Evolutionary conservation across 225 moss, liverwort and hornwort genomes (phyloP), one percentile per base, ranked within the genome.

Genomic region (Takakia lepidozioides): DNA sequence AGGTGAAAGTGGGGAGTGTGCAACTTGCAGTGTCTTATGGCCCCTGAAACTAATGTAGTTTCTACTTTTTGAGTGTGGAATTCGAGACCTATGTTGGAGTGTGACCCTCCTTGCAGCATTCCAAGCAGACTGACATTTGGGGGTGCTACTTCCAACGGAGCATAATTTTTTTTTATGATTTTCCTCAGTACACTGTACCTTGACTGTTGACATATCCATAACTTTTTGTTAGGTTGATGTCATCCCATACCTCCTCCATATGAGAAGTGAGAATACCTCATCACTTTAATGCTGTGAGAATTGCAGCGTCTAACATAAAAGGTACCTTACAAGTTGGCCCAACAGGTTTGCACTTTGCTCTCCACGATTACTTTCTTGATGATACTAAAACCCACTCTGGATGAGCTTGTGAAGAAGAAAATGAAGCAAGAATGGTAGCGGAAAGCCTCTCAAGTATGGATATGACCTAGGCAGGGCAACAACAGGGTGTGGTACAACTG

Each of bases 161-260:
- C 72, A 58, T 28, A 72, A 72, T 45, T 52, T 78, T 54, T 30
- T 72, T 28, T 51, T 68, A 78, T 61, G 78, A 64, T 55, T 61
- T 61, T 15, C 65, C 68, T 49, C 68, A 68, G 47, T 78, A 69
- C 43, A n/a, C n/a, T n/a, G n/a, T n/a, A n/a, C n/a, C n/a, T n/a
- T n/a, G n/a, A n/a, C n/a, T n/a, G 58, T 78, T 32, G 78, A 78
- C 59, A 73, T 78, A 69, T 72, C 78, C 44, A 68, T 78, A 25
- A 69, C 72, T 0, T 78, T 78, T 58, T 78, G 72, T 59, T 72
- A 78, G 52, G 72, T 57, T 27, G 78, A 78, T 61, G 78, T 72
- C 10, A 44, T 78, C 48, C 55, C 39, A 28, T 78, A 78, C 54
- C 55, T 78, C n/a, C n/a, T n/a, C n/a, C n/a, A n/a, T n/a, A n/a